Evolutionary conservation across 768 basidiomycete genomes (phyloP).

Genomic region (Podaxis sp.): DNA sequence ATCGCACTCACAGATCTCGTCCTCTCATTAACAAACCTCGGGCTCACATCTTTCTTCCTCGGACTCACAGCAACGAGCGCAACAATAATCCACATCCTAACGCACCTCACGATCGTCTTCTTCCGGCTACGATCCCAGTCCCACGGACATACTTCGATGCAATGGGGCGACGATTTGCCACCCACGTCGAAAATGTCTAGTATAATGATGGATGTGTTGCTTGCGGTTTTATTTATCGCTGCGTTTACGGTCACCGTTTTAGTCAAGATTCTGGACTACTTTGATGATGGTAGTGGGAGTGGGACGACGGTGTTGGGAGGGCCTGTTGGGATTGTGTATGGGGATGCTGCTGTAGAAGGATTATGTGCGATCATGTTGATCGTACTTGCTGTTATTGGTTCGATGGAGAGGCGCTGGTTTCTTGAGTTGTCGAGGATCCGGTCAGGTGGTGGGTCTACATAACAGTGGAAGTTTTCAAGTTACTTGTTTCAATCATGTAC

Average conservation of each 20-base stretch:
- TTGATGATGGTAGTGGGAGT: neutral
- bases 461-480: neutral
- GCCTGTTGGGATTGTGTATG: neutral
- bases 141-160: neutral
- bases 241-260: neutral
- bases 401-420: neutral
- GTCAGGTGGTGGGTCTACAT: neutral
- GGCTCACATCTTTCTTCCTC: conserved; percentile 5
- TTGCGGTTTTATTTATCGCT: neutral
- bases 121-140: neutral
- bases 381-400: neutral
- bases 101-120: neutral
- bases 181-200: conserved; percentile 1
- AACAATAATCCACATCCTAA: conserved; percentile 1
- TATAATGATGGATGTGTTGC: neutral
- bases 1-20: neutral
- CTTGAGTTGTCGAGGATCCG: neutral
- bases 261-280: neutral
- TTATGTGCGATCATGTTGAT: conserved; percentile 6
- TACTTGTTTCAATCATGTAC: neutral
- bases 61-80: neutral
- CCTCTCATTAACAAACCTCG: neutral
- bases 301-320: neutral
- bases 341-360: conserved; percentile 1
- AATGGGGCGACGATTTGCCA: neutral